These are phyloP conservation scores for Nicotiana tomentosiformis DNA, from an alignment of 257 asterid genomes.

Conservation along the genomic window DNA sequence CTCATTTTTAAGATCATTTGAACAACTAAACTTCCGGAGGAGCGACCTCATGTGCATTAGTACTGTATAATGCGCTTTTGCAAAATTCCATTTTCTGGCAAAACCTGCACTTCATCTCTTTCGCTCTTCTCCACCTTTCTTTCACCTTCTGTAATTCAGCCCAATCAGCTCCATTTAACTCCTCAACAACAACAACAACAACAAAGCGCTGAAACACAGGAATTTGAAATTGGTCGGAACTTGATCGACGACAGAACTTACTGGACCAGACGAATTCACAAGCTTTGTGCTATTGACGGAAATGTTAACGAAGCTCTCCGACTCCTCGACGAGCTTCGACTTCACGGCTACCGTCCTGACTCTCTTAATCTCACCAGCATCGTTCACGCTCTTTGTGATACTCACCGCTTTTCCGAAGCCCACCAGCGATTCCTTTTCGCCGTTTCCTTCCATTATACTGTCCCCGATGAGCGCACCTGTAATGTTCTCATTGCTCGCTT, in stretches of 20 bases:
- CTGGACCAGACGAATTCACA: conserved; percentile 67
- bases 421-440: conserved; percentile 41
- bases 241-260: conserved; percentile 31
- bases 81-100: conserved; percentile 15
- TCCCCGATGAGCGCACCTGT: conserved; percentile 82
- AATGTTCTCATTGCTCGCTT: conserved; percentile 74
- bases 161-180: conserved; percentile 2
- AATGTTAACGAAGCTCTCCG: conserved; percentile 57
- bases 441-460: conserved; percentile 23
- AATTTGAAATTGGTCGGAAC: conserved; percentile 3
- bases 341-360: conserved; percentile 52
- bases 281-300: conserved; percentile 46
- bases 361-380: conserved; percentile 66
- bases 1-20: no score
- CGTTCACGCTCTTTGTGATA: conserved; percentile 62
- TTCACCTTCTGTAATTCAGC: conserved; percentile 10
- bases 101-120: conserved; percentile 13
- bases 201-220: background rate
- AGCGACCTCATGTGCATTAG: background rate
- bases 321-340: conserved; percentile 47
- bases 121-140: conserved; percentile 17
- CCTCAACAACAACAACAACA: conserved; percentile 10
- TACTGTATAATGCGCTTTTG: conserved; percentile 22
- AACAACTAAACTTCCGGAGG: no score
- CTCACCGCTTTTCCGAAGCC: conserved; percentile 63